Percentiles rank a stretch among this genome's conserved stretches.
Evolutionary conservation across 345 rosid species (phyloP).

Genomic region (Schrenkiella parvula): DNA sequence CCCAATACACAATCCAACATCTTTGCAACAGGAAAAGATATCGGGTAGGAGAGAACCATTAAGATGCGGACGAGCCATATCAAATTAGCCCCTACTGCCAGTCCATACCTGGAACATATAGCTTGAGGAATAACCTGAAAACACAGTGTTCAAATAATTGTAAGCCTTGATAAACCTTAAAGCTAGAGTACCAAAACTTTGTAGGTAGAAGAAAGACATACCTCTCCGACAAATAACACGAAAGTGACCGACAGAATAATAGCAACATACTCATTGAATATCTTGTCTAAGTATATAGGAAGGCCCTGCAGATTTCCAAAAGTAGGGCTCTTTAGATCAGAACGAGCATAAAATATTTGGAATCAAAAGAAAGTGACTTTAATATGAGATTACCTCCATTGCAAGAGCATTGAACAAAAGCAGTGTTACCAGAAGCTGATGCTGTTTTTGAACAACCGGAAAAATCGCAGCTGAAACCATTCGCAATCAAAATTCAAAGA

Average conservation of each 20-base stretch:
- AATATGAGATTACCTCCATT: conserved; percentile 65
- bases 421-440: conserved; percentile 90
- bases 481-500: not conserved
- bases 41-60: conserved; percentile 76
- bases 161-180: not conserved
- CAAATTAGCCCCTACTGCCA: conserved; percentile 88
- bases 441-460: conserved; percentile 91
- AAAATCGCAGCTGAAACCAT: conserved; percentile 56
- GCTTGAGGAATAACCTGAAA: conserved; percentile 94
- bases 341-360: not conserved
- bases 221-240: conserved; percentile 91
- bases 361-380: not conserved
- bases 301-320: conserved; percentile 61
- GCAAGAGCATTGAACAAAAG: conserved; percentile 83
- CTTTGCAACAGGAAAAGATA: conserved; percentile 89
- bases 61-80: conserved; percentile 77
- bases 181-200: not conserved
- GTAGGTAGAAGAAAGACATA: conserved; percentile 1
- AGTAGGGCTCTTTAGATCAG: not conserved
- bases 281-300: conserved; percentile 85
- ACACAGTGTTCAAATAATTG: not conserved
- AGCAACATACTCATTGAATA: conserved; percentile 90
- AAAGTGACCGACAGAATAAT: conserved; percentile 86
- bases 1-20: conserved; percentile 81
- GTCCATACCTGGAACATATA: conserved; percentile 83